Evolutionary conservation across 176 grass and related monocot species (phyloP), one percentile per base, ranked within the genome.

Genomic region (Themeda triandra): DNA sequence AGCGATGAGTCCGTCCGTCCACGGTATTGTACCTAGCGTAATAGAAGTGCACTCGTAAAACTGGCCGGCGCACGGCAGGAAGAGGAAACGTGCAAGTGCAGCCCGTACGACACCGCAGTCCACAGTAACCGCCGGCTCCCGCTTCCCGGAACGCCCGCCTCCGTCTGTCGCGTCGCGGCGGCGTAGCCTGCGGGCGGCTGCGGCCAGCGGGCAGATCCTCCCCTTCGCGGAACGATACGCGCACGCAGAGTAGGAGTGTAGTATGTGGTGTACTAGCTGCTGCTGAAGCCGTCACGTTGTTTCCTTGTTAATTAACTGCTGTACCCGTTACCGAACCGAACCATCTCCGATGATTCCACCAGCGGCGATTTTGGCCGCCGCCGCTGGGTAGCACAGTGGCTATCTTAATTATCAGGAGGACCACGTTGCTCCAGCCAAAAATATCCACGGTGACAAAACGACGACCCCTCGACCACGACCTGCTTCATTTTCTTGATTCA

Each of bases 401-500:
- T 24, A 29, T 23, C 39, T 33, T 24, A 18, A n/a, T 11, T 0
- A 18, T 32, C 64, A 2, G 69, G 69, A 23, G 68, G 70, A 33
- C 18, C 29, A 40, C 23, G 74, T 10, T 14, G 53, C 73, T 63
- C 46, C 28, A 3, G 11, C 59, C 59, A 25, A 51, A 48, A 71
- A 73, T 67, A 24, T 42, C 79, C 45, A 29, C 7, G 1, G 74
- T 78, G 86, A 78, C 73, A 25, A 78, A 83, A 60, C 73, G 51
- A 72, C 37, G 72, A 77, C 79, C 2, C 24, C 15, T 4, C 53
- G 53, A 56, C 54, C 54, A n/a, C 56, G 53, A 59, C 4, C 13
- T 2, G n/a, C 66, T 0, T 25, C 35, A 24, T 21, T 6, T 2
- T 41, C 67, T 0, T n/a, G 23, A 39, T 39, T 39, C 10, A 11